Conservation (phyloP, 495 filamentous ascomycete genomes). For the Penicillium longicatenatum region DNA sequence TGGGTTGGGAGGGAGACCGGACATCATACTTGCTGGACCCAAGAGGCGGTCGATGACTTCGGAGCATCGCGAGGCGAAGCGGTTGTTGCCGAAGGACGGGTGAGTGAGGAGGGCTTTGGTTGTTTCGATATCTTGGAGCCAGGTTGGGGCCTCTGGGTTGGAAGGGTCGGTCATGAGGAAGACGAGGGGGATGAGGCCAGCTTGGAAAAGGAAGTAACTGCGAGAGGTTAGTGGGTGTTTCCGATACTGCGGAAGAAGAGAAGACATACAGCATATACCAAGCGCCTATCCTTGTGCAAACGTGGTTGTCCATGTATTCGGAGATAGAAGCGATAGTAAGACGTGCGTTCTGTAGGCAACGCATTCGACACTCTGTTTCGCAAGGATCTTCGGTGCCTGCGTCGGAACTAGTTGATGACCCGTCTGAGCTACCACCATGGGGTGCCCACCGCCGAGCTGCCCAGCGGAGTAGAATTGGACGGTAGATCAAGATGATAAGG, state of each 20-base stretch:
- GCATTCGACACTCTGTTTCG: slow-evolving; percentile 44
- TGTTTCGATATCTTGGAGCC: slow-evolving; percentile 50
- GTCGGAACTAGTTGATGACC: slow-evolving; percentile 28
- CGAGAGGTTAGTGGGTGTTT: slow-evolving; percentile 5
- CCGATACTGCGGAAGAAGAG: background rate
- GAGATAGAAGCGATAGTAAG: slow-evolving; percentile 48
- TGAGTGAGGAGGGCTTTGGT: slow-evolving; percentile 48
- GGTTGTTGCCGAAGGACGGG: slow-evolving; percentile 44
- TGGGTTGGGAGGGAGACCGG: slow-evolving; percentile 13
- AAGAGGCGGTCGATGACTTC: slow-evolving; percentile 49
- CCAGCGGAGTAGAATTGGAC: slow-evolving; percentile 54
- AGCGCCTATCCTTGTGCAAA: slow-evolving; percentile 46
- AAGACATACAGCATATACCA: slow-evolving; percentile 54
- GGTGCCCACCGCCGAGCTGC: slow-evolving; percentile 46
- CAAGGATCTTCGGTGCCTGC: slow-evolving; percentile 39
- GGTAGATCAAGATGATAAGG: slow-evolving; percentile 53
- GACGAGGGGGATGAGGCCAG: slow-evolving; percentile 52
- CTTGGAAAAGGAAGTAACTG: slow-evolving; percentile 58
- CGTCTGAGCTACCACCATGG: slow-evolving; percentile 23
- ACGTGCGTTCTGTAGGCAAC: slow-evolving; percentile 47
- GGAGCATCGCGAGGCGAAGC: slow-evolving; percentile 45
- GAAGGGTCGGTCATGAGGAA: slow-evolving; percentile 51
- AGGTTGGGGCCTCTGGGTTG: slow-evolving; percentile 42
- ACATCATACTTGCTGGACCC: slow-evolving; percentile 25
- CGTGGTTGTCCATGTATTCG: slow-evolving; percentile 43